Base-by-base conservation (phyloP, 2,329 filamentous ascomycete species). In the Penicillium italicum region DNA sequence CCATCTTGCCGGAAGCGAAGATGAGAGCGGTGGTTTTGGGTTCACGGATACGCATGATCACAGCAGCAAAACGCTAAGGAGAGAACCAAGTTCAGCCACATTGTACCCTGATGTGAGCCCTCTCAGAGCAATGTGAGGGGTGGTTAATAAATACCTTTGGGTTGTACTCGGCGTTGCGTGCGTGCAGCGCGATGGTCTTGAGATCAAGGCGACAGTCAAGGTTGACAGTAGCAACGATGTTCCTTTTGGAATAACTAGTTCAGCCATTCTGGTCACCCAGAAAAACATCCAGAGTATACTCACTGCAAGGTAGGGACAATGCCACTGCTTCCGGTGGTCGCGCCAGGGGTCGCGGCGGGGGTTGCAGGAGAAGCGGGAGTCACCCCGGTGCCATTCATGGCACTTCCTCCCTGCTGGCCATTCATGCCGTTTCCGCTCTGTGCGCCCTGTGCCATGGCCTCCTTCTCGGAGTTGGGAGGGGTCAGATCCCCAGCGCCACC, bases 21-120 rank as follows among this genome's bases (percentile, higher is more conserved):
- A 99, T 97, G 55, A 99, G 79, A 6, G 94, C 94, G 2, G 94
- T 99, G 5, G 94, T 99, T 82, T 99, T 99, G 58, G 94, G 94
- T 70, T 99, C 94, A 70, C 94, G 92, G 67, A 99, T 99, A 80
- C 94, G 91, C 94, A 99, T 97, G 77, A 99, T 97, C 64, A 97
- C 93, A 72, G 93, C 93, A 68, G 93, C 94, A 73, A 97, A 97
- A 88, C 93, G 93, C 91, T 96, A 79, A 70, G 62, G 61, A 72
- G 66, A 70, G 66, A 63, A 67, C 63, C 66, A 28, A 69, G 68
- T 74, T 76, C 76, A 77, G 78, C 74, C 75, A 75, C 67, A 73
- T 69, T 72, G 67, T 71, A 60, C 69, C 69, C 70, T 69, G 70
- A 70, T 67, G 60, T 53, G 59, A 55, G 60, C 22, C n/a, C 18